phyloP scores from a whole-genome alignment of 257 asterid species.

The Primulina eburnea region DNA sequence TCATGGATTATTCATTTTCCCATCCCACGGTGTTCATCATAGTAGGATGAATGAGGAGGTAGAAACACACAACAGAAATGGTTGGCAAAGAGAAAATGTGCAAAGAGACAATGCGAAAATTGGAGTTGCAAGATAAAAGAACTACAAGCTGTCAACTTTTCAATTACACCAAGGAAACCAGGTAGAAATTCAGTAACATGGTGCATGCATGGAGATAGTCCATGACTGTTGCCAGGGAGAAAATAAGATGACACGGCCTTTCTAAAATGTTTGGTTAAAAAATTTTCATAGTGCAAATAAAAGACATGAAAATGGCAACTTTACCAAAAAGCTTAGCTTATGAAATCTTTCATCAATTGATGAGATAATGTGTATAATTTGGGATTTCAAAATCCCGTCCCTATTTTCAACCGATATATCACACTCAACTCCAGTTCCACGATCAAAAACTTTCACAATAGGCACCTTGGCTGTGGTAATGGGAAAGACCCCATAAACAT shows the following conservation, averaged over 20 bases:
- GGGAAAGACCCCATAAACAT: conserved; percentile 76
- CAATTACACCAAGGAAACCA: conserved; percentile 10
- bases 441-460: conserved; percentile 80
- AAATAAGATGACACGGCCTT: conserved; percentile 1
- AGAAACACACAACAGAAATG: background rate
- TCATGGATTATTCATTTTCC: background rate
- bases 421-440: conserved; percentile 94
- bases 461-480: conserved; percentile 89
- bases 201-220: background rate
- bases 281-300: background rate
- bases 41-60: conserved; percentile 1
- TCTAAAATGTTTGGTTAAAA: too few species aligned
- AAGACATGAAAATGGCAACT: conserved; percentile 18
- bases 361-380: conserved; percentile 60
- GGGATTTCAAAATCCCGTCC: conserved; percentile 87
- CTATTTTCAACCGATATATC: conserved; percentile 92
- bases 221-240: background rate
- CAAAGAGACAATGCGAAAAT: background rate
- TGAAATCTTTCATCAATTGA: conserved; percentile 84
- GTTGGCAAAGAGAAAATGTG: background rate
- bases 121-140: background rate
- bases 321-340: conserved; percentile 90
- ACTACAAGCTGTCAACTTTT: background rate
- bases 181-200: background rate
- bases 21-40: background rate